Evolutionary conservation across 1,139 yeast genomes (phyloP), one percentile per base, ranked within the genome.

Genomic region (Yamadazyma aaseri): DNA sequence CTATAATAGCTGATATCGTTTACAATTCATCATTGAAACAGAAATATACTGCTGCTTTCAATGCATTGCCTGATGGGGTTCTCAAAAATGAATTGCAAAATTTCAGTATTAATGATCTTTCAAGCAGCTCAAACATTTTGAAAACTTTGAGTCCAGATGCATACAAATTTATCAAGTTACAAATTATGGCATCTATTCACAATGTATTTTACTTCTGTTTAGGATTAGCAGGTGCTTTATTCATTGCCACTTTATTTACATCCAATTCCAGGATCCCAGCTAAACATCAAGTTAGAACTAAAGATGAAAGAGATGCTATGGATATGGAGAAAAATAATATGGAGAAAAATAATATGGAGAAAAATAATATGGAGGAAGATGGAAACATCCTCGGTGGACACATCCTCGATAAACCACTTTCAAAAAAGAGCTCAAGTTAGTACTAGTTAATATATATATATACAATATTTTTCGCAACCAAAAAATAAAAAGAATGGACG

Each of bases 1-100:
- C 62, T 7, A 55, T 56, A 31, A 49, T 67, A 34, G 58, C 65
- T 15, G 65, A 64, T 39, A 56, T 65, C 1, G 59, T 58, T 6
- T 65, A 63, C 46, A 47, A 57, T n/a, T 33, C 66, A 1, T 44
- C 68, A 1, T 52, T 62, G 28, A 45, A 44, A 11, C 56, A 56
- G 24, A 41, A 37, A 3, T 40, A 49, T 18, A 28, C 32, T 9
- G 22, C 31, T 2, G 56, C 57, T 5, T 34, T 63, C 4, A 35
- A 34, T 1, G 36, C 45, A 3, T 44, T 52, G 9, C 42, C 55
- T 3, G 40, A 50, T 27, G 34, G 46, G 8, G 24, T 36, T 2
- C 40, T 60, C 8, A 21, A 43, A 20, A 23, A 41, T 17, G 62
- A 60, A 33, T 50, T 65, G 13, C 22, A 39, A 2, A 26, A 37